Base-by-base conservation (phyloP, 148 eudicot species). In the Hydrangea macrophylla region DNA sequence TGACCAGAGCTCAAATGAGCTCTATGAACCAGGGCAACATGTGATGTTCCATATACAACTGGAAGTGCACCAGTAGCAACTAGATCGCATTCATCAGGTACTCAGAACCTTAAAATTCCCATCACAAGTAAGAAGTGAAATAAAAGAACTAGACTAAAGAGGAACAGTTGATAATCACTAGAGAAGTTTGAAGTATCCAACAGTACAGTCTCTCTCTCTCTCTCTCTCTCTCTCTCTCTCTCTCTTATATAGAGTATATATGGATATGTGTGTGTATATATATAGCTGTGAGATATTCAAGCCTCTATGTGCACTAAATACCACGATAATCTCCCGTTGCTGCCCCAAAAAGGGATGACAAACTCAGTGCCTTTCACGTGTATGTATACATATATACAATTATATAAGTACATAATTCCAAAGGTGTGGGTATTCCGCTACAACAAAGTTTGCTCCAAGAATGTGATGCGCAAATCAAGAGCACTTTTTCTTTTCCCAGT, bases 21-120 rank as follows among this genome's bases (percentile, higher is more conserved):
- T 80, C 99, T 88, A 76, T 94, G 97, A 84, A 85, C 90, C 75
- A 94, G 86, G 30, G 83, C 97, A 65, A 91, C 82, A 80, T 94
- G 96, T 48, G 99, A 94, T 55, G 99, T 94, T 62, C 99, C 97
- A 73, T 84, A 94, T 57, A 96, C 97, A 60, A 94, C 92, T 62
- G 99, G 93, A 57, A 94, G 78, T 72, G 88, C 97, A 78, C 90
- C 87, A 51, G 92, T 91, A 54, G 89, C 87, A 70, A 94, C 81
- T 80, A 94, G 74, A 79, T 94, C 97, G 75, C 97, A 94, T 77
- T 90, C 97, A 44, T 94, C 85, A 10, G 99, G 97, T 44, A 94
- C 89, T 62, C 62, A 76, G 69, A 79, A 84, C 89, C 99, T 94
- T 79, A 22, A 61, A 68, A 71, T 67, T 24, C 40, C 12, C 58